Conservation (phyloP, 352 stramenopile species). For the Thraustochytrium striatum region DNA sequence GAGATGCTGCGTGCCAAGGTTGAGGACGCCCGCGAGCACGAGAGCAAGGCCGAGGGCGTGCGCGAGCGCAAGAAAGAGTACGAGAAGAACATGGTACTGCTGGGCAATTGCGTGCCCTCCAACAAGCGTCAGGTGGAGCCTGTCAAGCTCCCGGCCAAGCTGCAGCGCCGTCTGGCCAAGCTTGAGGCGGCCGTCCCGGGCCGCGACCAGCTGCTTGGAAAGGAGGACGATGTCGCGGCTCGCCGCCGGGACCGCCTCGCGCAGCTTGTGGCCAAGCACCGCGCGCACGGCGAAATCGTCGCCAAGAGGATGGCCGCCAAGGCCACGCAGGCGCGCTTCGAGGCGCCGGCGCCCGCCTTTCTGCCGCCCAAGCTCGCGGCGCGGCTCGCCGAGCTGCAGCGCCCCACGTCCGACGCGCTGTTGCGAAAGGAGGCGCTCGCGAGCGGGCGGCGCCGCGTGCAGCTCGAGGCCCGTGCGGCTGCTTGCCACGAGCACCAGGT, state of each 20-base stretch:
- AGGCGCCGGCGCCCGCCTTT: neutral
- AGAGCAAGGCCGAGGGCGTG: neutral
- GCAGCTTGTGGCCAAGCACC: neutral
- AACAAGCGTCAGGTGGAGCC: neutral
- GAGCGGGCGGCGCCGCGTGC: neutral
- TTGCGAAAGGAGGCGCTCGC: slow-evolving; percentile 6
- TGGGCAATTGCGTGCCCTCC: neutral
- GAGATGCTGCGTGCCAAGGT: slow-evolving; percentile 35
- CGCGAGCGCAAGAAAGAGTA: slow-evolving; percentile 13
- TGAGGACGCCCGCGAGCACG: neutral
- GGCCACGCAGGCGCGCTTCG: slow-evolving; percentile 13
- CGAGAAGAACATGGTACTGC: slow-evolving; percentile 6
- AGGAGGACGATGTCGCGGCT: neutral
- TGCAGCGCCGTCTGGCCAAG: neutral
- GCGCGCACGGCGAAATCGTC: slow-evolving; percentile 2
- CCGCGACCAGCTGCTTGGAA: neutral
- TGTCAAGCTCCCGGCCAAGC: slow-evolving; percentile 10
- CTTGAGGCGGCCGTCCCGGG: neutral
- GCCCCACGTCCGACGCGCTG: slow-evolving; percentile 21
- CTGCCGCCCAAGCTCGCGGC: neutral
- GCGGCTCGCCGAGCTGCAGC: neutral
- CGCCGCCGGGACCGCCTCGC: neutral
- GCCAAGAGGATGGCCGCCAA: neutral
- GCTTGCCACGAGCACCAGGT: neutral
- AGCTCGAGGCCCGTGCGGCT: neutral